These are phyloP conservation scores for Hamigera avellanea DNA, from an alignment of 495 filamentous ascomycete species.

Conservation along the genomic window DNA sequence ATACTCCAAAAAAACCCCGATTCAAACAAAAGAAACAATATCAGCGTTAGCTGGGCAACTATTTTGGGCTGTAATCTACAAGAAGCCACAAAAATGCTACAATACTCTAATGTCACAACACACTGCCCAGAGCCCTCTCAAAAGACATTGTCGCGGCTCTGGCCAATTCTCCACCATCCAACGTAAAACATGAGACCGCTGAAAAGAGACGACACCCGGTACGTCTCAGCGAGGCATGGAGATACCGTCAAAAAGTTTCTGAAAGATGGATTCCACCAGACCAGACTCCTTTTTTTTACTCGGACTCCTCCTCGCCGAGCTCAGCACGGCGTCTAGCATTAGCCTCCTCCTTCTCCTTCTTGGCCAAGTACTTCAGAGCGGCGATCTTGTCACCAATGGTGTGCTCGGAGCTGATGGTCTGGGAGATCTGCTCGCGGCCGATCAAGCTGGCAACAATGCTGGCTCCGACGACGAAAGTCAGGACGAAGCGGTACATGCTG, in stretches of 20 bases:
- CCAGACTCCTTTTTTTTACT: too few species aligned
- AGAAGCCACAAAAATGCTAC: constrained; percentile 24
- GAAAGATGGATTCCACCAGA: too few species aligned
- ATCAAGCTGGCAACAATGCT: constrained; percentile 80
- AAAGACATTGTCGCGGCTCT: not conserved
- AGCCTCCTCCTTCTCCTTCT: constrained; percentile 50
- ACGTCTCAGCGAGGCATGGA: too few species aligned
- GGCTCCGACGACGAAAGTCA: constrained; percentile 85
- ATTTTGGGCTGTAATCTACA: constrained; percentile 16
- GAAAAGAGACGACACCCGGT: too few species aligned
- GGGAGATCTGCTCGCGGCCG: constrained; percentile 73
- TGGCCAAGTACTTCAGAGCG: constrained; percentile 46
- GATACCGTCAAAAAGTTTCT: too few species aligned
- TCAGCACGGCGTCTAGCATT: constrained; percentile 39
- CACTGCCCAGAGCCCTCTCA: too few species aligned
- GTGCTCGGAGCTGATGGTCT: constrained; percentile 35
- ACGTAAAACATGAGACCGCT: too few species aligned
- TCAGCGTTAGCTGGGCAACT: too few species aligned
- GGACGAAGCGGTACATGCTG: constrained; percentile 82
- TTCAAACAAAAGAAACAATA: too few species aligned
- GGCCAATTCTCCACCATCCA: not conserved
- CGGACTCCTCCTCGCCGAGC: constrained; percentile 29
- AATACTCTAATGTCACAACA: too few species aligned
- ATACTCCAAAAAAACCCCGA: too few species aligned
- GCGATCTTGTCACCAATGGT: constrained; percentile 50